Evolutionary conservation across 495 filamentous ascomycete species (phyloP).

Genomic region (Pseudevernia furfuracea): DNA sequence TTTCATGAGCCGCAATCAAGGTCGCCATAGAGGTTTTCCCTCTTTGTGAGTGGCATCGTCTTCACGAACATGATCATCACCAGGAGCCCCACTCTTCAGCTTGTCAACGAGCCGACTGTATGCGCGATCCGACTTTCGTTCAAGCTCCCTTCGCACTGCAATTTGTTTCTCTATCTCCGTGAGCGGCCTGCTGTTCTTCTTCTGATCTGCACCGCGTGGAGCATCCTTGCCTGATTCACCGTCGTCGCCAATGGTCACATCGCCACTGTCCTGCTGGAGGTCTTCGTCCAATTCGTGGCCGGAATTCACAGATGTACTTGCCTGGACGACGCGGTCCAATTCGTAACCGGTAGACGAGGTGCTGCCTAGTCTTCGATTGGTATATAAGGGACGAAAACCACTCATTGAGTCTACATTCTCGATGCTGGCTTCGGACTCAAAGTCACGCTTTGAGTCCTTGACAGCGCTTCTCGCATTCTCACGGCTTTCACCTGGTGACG

Average conservation of each 20-base stretch:
- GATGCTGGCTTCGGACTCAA: neutral
- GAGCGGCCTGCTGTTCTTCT: neutral
- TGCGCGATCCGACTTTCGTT: neutral
- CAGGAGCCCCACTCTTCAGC: neutral
- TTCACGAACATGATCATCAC: neutral
- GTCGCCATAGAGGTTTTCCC: neutral
- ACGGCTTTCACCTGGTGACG: neutral
- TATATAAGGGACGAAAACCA: neutral
- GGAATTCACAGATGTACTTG: no score
- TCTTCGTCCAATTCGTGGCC: neutral
- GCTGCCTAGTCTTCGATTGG: no score
- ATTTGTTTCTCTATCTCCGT: neutral
- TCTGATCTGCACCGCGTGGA: neutral
- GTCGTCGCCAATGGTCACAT: neutral
- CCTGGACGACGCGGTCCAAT: neutral
- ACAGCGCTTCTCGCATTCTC: neutral
- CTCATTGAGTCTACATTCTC: neutral
- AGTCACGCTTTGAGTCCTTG: neutral
- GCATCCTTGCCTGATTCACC: neutral
- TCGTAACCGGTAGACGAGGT: constrained; percentile 1
- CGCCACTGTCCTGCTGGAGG: neutral
- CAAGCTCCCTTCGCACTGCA: constrained; percentile 8
- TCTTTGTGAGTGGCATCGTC: neutral
- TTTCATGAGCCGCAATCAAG: neutral
- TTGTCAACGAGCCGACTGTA: neutral